Evolutionary conservation across 2,329 filamentous ascomycete genomes (phyloP).

Genomic region (Fusarium miscanthi): DNA sequence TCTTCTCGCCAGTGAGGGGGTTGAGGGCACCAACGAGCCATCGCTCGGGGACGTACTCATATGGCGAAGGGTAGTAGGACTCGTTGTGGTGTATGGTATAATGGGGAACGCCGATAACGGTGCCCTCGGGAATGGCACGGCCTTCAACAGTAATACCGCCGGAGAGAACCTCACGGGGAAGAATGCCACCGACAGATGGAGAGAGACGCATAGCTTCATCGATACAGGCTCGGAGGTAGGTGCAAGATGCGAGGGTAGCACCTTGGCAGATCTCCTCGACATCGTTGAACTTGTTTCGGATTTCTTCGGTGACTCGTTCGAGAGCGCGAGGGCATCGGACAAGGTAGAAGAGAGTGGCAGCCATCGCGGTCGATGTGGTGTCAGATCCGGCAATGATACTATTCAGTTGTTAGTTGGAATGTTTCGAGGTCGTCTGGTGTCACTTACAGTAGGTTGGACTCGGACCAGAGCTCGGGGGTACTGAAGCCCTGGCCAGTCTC

Average conservation of each 20-base stretch:
- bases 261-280: slow-evolving; percentile 68
- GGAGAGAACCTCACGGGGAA: slow-evolving; percentile 68
- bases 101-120: slow-evolving; percentile 72
- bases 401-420: slow-evolving; percentile 7
- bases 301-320: slow-evolving; percentile 60
- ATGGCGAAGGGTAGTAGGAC: slow-evolving; percentile 69
- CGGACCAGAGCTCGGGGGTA: slow-evolving; percentile 75
- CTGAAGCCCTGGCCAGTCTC: slow-evolving; percentile 75
- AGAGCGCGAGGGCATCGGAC: slow-evolving; percentile 63
- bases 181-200: slow-evolving; percentile 68
- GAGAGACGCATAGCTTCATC: slow-evolving; percentile 74
- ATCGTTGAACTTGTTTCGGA: slow-evolving; percentile 62
- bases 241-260: slow-evolving; percentile 59
- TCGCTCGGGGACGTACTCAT: slow-evolving; percentile 70
- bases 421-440: not conserved
- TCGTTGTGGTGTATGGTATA: slow-evolving; percentile 77
- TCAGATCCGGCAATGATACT: slow-evolving; percentile 78
- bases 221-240: slow-evolving; percentile 72
- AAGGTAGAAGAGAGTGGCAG: slow-evolving; percentile 72
- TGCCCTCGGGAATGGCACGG: slow-evolving; percentile 65
- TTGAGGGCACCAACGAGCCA: slow-evolving; percentile 67
- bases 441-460: slow-evolving; percentile 73
- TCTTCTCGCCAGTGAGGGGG: slow-evolving; percentile 50
- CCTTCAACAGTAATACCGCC: slow-evolving; percentile 67
- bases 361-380: slow-evolving; percentile 76